These are phyloP conservation scores for Mrakia frigida DNA, from an alignment of 768 basidiomycete genomes.

Conservation along the genomic window DNA sequence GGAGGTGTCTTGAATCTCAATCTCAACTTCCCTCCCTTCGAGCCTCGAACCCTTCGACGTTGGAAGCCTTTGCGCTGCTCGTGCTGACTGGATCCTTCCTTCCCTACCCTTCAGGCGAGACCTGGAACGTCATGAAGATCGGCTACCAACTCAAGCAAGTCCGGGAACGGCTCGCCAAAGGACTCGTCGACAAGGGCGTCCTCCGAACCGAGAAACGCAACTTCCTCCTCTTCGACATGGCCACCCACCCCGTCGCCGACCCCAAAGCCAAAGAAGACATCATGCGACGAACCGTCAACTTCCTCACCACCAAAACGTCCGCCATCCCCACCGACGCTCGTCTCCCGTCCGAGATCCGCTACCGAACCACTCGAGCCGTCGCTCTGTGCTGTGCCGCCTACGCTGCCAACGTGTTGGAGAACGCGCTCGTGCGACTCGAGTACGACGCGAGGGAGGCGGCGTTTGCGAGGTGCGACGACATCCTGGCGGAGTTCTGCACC, in stretches of 20 bases:
- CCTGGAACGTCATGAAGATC: slow-evolving; percentile 99
- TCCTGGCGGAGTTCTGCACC: slow-evolving; percentile 78
- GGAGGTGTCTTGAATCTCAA: not conserved
- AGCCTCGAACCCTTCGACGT: slow-evolving; percentile 1
- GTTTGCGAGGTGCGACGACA: slow-evolving; percentile 87
- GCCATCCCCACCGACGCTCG: slow-evolving; percentile 71
- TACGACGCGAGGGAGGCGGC: slow-evolving; percentile 93
- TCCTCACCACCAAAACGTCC: slow-evolving; percentile 77
- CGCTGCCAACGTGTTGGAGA: slow-evolving; percentile 90
- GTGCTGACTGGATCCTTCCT: not conserved
- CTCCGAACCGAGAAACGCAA: slow-evolving; percentile 99
- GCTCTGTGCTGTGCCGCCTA: slow-evolving; percentile 86
- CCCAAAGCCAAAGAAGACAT: slow-evolving; percentile 81
- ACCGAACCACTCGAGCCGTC: slow-evolving; percentile 71
- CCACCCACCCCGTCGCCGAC: slow-evolving; percentile 95
- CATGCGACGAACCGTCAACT: slow-evolving; percentile 64
- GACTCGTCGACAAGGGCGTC: slow-evolving; percentile 96
- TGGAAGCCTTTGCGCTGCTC: not conserved
- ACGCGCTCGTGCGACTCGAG: slow-evolving; percentile 77
- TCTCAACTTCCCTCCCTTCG: not conserved
- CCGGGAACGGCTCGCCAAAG: slow-evolving; percentile 91
- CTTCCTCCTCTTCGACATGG: slow-evolving; percentile 99
- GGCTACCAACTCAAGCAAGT: slow-evolving; percentile 99
- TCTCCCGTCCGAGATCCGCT: slow-evolving; percentile 61
- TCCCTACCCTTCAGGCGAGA: slow-evolving; percentile 77